A percentile compares a stretch with the other conserved stretches of the same genome.
These are phyloP conservation scores for Blastocladiella emersonii DNA, from an alignment of 371 early-diverging fungal species.

Conservation along the genomic window DNA sequence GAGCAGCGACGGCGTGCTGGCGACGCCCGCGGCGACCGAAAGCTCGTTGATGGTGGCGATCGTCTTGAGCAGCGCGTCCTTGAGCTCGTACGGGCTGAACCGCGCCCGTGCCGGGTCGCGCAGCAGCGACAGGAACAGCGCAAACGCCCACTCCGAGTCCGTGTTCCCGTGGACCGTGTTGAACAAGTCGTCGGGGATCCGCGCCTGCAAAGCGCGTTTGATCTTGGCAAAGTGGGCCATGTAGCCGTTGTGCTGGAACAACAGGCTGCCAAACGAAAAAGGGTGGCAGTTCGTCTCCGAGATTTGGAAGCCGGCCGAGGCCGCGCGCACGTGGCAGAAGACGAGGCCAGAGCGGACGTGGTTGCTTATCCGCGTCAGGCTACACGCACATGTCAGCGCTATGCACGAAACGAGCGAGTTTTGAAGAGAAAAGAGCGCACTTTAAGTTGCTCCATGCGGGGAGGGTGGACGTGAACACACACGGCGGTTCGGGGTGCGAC, in stretches of 20 bases:
- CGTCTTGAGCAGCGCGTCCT: conserved; percentile 57
- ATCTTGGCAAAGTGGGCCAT: conserved; percentile 60
- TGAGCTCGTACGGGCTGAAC: conserved; percentile 42
- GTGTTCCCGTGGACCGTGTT: conserved; percentile 63
- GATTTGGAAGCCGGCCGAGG: conserved; percentile 48
- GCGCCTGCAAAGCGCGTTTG: conserved; percentile 49
- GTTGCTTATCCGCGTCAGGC: conserved; percentile 58
- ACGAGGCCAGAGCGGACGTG: conserved; percentile 61
- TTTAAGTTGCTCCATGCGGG: conserved; percentile 82
- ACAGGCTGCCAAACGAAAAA: conserved; percentile 56
- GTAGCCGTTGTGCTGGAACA: conserved; percentile 84
- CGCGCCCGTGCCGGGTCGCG: conserved; percentile 29
- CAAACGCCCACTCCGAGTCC: conserved; percentile 76
- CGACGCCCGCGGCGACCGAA: conserved; percentile 43
- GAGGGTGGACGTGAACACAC: conserved; percentile 71
- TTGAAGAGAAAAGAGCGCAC: too few species aligned
- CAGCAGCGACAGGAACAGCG: conserved; percentile 51
- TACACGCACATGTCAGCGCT: too few species aligned
- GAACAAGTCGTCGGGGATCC: conserved; percentile 52
- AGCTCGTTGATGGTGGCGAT: conserved; percentile 54
- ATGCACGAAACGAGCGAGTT: too few species aligned
- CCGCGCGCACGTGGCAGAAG: conserved; percentile 77
- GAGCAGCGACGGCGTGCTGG: conserved; percentile 40
- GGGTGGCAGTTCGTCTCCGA: conserved; percentile 75
- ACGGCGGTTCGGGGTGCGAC: conserved; percentile 24